phyloP scores from a whole-genome alignment of 257 asterid genomes.

The Fraxinus pennsylvanica region DNA sequence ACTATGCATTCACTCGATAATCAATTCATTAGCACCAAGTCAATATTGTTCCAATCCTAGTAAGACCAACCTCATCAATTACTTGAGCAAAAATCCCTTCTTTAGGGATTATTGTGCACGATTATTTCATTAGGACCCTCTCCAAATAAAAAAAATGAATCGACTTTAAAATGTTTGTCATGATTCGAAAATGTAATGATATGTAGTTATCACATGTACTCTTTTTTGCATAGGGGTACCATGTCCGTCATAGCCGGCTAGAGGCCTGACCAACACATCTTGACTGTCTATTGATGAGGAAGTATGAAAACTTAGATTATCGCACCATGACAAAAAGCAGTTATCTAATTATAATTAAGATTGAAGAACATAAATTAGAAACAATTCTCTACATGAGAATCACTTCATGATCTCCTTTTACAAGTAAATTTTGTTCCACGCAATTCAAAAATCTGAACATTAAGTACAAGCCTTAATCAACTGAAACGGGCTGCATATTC shows the following conservation, averaged over 20 bases:
- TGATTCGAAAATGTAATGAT: too few species aligned
- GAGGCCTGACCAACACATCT: background rate
- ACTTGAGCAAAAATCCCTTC: background rate
- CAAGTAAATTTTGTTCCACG: background rate
- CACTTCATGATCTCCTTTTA: background rate
- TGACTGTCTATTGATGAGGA: background rate
- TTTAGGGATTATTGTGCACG: background rate
- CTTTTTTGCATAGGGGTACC: background rate
- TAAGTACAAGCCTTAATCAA: conserved; percentile 46
- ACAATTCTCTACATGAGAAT: background rate
- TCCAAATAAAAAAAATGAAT: too few species aligned
- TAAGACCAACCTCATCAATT: background rate
- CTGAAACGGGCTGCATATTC: conserved; percentile 88
- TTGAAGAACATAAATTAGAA: background rate
- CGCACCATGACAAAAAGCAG: background rate
- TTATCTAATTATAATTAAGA: background rate
- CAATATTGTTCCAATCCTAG: background rate
- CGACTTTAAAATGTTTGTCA: too few species aligned
- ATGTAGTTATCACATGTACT: too few species aligned
- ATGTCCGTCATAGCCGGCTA: too few species aligned
- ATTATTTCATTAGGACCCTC: background rate
- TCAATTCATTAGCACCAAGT: background rate
- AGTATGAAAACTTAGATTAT: background rate
- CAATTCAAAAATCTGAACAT: background rate
- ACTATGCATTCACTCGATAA: background rate